Base-by-base conservation (phyloP, 2,329 filamentous ascomycete genomes). In the Curvularia verruculosa region DNA sequence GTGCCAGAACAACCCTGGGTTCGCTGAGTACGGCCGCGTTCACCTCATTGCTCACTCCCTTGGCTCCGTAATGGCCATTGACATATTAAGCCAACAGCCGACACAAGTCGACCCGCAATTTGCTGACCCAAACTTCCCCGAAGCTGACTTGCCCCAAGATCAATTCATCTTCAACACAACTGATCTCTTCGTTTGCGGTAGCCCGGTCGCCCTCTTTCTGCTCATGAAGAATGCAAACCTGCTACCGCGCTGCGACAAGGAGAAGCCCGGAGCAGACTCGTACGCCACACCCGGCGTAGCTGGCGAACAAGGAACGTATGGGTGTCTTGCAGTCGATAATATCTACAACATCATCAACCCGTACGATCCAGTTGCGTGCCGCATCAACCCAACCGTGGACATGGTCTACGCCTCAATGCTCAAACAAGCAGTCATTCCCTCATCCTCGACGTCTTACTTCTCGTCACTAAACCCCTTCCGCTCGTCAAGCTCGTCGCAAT, bases 1-100 rank as follows among this genome's bases (percentile, higher is more conserved):
- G 95, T 97, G 93, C 71, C 84, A 85, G 45, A 97, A 98, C 72
- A 98, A 99, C 61, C 90, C 92, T 0, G 90, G 88, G 0, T 99
- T 99, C 69, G 81, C 88, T 9, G 82, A 90, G 19, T 83, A 86
- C 58, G 95, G 95, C 6, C 88, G 91, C 8, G 92, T 98, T 1
- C 95, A 99, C 76, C 80, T 99, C 5, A 89, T 99, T 59, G 95
- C 90, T 0, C 95, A 99, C 74, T 97, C 93, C 0, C 84, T 99
- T 0, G 95, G 95, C 10, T 96, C 91, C 65, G 92, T 92, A 37
- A 98, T 99, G 91, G 89, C 93, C 2, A 81, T 97, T 36, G 95
- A 99, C 64, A 89, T 98, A 31, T 81, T 99, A 7, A 96, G 91
- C 40, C 87, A 89, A 48, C 95, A 99, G 73, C 95, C 95, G 3